A percentile compares a stretch with the other conserved stretches of the same genome.
Evolutionary conservation across 2,329 filamentous ascomycete genomes (phyloP).

Genomic region (Colletotrichum endophyticum): DNA sequence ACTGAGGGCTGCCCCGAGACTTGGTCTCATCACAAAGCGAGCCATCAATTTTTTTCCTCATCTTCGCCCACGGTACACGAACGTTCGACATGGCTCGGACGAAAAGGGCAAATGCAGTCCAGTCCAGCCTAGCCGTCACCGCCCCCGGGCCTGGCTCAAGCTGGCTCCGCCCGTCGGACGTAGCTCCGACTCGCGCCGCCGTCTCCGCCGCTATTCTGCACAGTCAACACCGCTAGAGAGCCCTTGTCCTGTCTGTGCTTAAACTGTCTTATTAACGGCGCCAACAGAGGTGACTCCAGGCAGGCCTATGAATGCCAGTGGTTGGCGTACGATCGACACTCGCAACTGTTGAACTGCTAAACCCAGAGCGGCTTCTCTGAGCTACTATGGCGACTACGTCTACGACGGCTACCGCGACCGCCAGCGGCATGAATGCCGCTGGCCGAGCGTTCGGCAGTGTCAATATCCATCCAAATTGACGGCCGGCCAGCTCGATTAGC

Average conservation of each 20-base stretch:
- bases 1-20: slow-evolving; percentile 2
- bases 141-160: background rate
- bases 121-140: background rate
- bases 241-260: slow-evolving; percentile 5
- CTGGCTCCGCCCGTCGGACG: background rate
- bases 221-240: background rate
- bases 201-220: background rate
- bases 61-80: background rate
- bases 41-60: background rate
- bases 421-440: background rate
- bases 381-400: background rate
- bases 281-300: background rate
- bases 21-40: background rate
- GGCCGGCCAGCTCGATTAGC: background rate
- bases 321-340: slow-evolving; percentile 11
- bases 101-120: background rate
- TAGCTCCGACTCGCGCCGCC: slow-evolving; percentile 1
- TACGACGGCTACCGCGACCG: background rate
- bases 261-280: background rate
- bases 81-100: background rate
- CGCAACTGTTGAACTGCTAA: background rate
- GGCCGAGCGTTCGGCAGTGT: background rate
- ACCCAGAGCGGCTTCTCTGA: background rate
- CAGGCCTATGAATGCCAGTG: background rate
- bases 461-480: background rate